Percentiles rank a stretch among this genome's conserved stretches.
Conservation (phyloP, 371 early-diverging fungal species). For the Capillidium rhysosporum region DNA sequence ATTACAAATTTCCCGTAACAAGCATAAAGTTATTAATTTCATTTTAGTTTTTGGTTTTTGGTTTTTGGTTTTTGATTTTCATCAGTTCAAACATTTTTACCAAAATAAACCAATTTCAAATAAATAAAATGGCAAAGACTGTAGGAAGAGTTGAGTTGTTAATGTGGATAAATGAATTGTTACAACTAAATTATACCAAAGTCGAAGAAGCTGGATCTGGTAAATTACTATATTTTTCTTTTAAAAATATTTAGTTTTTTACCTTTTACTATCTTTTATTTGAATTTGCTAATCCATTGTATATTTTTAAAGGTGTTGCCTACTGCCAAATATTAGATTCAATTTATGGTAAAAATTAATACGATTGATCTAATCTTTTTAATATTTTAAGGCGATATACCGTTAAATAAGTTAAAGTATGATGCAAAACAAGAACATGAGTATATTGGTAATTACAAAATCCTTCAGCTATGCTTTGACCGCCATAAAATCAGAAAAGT, state of each 20-base stretch:
- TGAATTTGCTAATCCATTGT: neutral
- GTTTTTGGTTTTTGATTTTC: no score
- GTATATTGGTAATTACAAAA: constrained; percentile 58
- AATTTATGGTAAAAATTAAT: constrained; percentile 23
- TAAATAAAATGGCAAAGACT: constrained; percentile 16
- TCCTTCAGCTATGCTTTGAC: constrained; percentile 44
- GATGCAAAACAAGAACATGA: constrained; percentile 62
- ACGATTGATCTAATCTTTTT: neutral
- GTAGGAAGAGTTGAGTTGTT: constrained; percentile 74
- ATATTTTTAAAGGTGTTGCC: constrained; percentile 29
- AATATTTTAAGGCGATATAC: constrained; percentile 25
- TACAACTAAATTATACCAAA: constrained; percentile 70
- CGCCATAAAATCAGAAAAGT: constrained; percentile 35
- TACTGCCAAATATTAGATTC: constrained; percentile 69
- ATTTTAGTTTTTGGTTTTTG: no score
- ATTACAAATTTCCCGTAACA: no score
- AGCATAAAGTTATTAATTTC: no score
- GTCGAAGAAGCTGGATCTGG: constrained; percentile 87
- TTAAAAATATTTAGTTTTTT: neutral
- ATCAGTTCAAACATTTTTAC: no score
- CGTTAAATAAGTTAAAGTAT: constrained; percentile 52
- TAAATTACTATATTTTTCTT: constrained; percentile 12
- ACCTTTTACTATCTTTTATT: neutral
- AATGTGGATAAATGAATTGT: constrained; percentile 80
- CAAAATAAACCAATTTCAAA: no score